Base-by-base conservation (phyloP, 768 basidiomycete genomes). In the Pleurotus salmoneostramineus region DNA sequence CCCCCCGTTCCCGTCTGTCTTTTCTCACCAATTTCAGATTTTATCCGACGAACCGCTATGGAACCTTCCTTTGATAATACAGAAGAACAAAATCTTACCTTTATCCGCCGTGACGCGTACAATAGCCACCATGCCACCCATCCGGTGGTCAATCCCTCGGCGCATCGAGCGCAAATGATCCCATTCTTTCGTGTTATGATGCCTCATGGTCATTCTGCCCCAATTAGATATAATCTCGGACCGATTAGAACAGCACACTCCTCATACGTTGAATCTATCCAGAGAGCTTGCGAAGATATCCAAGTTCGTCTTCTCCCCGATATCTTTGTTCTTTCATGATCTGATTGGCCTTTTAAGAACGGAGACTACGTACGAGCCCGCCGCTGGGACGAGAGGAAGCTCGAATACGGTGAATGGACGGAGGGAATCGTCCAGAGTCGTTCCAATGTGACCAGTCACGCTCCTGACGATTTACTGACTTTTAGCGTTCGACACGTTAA, bases 201-300 rank as follows among this genome's bases (percentile, higher is more conserved):
- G 36, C 52, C 52, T 43, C 17, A 33, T 8, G 52, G 52, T 55
- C 52, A 40, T 27, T 42, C 52, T 27, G 52, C 52, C 11, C 52
- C 52, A 10, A 55, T 55, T 21, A 55, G 43, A 10, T 40, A 36
- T 15, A 31, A 32, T 31, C 27, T 17, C 14, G 43, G 17, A 14
- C 40, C 52, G 43, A 14, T 11, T n/a, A 14, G 10, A 36, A 43
- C n/a, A 12, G n/a, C 6, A 35, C 15, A 51, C 36, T 34, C 50
- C 33, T 14, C 50, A n/a, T 17, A 11, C 12, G 15, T 45, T 17
- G 44, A 45, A 17, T 6, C 44, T 3, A n/a, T n/a, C 10, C 8
- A 10, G 10, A 8, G 40, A 42, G 40, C 40, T 10, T 8, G 8
- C n/a, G 40, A 8, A n/a, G n/a, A 42, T 42, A 42, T 42, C 3